These are phyloP conservation scores for Arctium lappa DNA, from an alignment of 129 eudicot genomes.

Conservation along the genomic window DNA sequence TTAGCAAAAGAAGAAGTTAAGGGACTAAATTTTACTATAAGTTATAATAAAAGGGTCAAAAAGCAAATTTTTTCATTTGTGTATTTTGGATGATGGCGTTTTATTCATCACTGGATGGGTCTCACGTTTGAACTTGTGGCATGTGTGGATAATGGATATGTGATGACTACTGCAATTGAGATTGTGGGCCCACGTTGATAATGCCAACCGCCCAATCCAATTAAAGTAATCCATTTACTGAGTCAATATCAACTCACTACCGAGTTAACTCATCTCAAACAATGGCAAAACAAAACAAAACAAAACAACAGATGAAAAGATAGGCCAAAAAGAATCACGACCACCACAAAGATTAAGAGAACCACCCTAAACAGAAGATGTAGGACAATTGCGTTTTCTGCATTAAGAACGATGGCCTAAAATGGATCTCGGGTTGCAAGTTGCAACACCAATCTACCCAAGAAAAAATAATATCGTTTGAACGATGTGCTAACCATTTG, in stretches of 20 bases:
- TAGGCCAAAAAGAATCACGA: too few relatives aligned
- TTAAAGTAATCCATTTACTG: background rate
- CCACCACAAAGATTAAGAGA: too few relatives aligned
- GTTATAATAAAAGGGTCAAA: background rate
- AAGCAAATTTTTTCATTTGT: background rate
- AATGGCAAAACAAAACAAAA: too few relatives aligned
- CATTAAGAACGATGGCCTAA: too few relatives aligned
- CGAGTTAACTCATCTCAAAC: background rate
- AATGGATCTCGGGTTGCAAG: too few relatives aligned
- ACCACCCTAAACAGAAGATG: too few relatives aligned
- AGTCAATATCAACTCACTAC: background rate
- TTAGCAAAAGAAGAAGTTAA: background rate
- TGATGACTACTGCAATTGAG: constrained; percentile 12
- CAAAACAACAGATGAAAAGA: too few relatives aligned
- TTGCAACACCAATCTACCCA: too few relatives aligned
- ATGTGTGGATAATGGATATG: constrained; percentile 1
- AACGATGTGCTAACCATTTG: too few relatives aligned
- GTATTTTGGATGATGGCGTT: background rate
- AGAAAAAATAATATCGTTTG: too few relatives aligned
- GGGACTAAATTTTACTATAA: constrained; percentile 4
- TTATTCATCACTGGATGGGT: background rate
- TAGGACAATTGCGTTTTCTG: too few relatives aligned
- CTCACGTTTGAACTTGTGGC: background rate
- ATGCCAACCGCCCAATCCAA: constrained; percentile 20
- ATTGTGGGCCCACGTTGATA: constrained; percentile 7